phyloP scores from a whole-genome alignment of 768 basidiomycete genomes.

The Tephrocybe sp. region DNA sequence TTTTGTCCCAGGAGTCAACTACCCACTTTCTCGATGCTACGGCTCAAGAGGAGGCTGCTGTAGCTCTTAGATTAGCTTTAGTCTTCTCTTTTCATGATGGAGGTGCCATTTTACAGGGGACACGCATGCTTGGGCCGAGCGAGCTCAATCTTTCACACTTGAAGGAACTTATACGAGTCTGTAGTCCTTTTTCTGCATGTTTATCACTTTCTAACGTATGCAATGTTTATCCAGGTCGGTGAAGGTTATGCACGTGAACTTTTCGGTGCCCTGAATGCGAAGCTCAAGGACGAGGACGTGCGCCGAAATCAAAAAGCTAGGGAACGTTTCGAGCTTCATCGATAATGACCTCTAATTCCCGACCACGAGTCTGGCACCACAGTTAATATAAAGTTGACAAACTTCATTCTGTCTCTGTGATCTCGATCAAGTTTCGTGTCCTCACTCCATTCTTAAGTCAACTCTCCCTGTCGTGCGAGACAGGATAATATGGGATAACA shows the following conservation, averaged over 20 bases:
- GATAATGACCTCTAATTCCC: constrained; percentile 3
- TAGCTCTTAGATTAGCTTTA: constrained; percentile 56
- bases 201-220: background rate
- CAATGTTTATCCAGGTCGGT: constrained; percentile 44
- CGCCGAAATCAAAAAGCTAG: constrained; percentile 59
- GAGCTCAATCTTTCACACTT: constrained; percentile 50
- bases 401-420: no score
- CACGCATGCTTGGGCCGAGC: constrained; percentile 62
- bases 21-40: constrained; percentile 75
- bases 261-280: constrained; percentile 53
- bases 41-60: constrained; percentile 65
- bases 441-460: no score
- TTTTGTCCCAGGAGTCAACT: constrained; percentile 43
- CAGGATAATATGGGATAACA: no score
- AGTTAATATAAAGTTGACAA: no score
- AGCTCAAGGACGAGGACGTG: constrained; percentile 63
- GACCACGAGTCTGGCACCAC: no score
- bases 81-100: constrained; percentile 58
- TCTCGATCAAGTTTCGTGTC: no score
- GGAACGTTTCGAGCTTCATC: constrained; percentile 42
- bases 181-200: constrained; percentile 6
- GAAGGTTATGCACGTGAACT: constrained; percentile 62
- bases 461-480: no score
- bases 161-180: constrained; percentile 53
- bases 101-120: constrained; percentile 51